Percentiles rank a stretch among this genome's conserved stretches.
Evolutionary conservation across 768 basidiomycete species (phyloP).

Genomic region (Termitomyces sp.): DNA sequence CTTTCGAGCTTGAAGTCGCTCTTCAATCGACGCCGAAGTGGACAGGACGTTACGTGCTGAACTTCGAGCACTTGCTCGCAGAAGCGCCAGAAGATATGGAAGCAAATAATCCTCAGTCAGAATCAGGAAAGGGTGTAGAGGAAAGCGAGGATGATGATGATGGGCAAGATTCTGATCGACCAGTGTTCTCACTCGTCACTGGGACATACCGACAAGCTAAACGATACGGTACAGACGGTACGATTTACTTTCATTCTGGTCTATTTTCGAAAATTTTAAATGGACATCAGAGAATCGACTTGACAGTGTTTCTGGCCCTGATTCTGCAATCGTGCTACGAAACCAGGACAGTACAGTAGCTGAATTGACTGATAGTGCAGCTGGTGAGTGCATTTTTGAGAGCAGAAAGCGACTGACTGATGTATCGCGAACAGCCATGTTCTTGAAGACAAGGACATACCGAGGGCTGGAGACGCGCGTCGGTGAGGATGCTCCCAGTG

Average conservation of each 20-base stretch:
- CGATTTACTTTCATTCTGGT: background rate
- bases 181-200: conserved; percentile 81
- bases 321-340: conserved; percentile 42
- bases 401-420: background rate
- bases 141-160: conserved; percentile 20
- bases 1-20: conserved; percentile 84
- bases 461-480: conserved; percentile 74
- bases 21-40: conserved; percentile 64
- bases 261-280: background rate
- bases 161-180: conserved; percentile 61
- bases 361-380: conserved; percentile 59
- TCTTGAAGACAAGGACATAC: conserved; percentile 70
- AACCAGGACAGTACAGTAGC: conserved; percentile 60
- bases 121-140: background rate
- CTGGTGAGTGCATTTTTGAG: conserved; percentile 37
- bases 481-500: conserved; percentile 74
- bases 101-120: background rate
- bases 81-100: conserved; percentile 12
- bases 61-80: conserved; percentile 59
- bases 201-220: conserved; percentile 81
- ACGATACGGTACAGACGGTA: conserved; percentile 46
- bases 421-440: conserved; percentile 44
- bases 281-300: background rate
- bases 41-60: conserved; percentile 76
- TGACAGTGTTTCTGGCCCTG: conserved; percentile 8